Evolutionary conservation across 345 rosid species (phyloP).

Genomic region (Rhizophora apiculata): DNA sequence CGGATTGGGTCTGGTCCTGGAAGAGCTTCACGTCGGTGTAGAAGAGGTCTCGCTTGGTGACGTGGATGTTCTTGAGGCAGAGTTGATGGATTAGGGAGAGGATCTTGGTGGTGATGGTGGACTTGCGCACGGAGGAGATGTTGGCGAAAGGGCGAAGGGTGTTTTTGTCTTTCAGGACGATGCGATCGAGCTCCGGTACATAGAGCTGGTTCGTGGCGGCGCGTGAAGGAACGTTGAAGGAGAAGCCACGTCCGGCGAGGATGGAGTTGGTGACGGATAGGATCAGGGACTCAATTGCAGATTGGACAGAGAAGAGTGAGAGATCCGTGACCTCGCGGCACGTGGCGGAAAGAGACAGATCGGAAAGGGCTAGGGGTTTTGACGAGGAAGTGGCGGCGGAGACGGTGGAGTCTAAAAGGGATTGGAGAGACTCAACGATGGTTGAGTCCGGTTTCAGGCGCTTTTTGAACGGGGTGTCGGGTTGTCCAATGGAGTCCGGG

Average conservation of each 20-base stretch:
- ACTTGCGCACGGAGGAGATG: slow-evolving; percentile 77
- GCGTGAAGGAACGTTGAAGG: slow-evolving; percentile 92
- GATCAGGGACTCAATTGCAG: slow-evolving; percentile 62
- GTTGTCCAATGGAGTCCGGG: slow-evolving; percentile 32
- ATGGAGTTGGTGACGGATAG: slow-evolving; percentile 72
- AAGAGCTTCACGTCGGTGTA: slow-evolving; percentile 97
- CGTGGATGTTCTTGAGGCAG: slow-evolving; percentile 75
- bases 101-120: slow-evolving; percentile 81
- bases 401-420: slow-evolving; percentile 31
- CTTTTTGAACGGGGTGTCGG: slow-evolving; percentile 64
- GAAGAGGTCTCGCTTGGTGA: slow-evolving; percentile 97
- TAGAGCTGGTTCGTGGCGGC: slow-evolving; percentile 90
- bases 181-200: slow-evolving; percentile 98
- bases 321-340: slow-evolving; percentile 93
- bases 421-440: slow-evolving; percentile 52
- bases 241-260: slow-evolving; percentile 80
- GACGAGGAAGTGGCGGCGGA: slow-evolving; percentile 39
- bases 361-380: slow-evolving; percentile 70
- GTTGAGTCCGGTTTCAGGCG: slow-evolving; percentile 56
- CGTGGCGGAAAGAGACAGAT: slow-evolving; percentile 62
- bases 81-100: slow-evolving; percentile 91
- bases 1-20: slow-evolving; percentile 97
- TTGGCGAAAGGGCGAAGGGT: slow-evolving; percentile 87
- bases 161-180: slow-evolving; percentile 86
- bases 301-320: slow-evolving; percentile 77